A percentile compares a stretch with the other conserved stretches of the same genome.
Evolutionary conservation across 2,329 filamentous ascomycete genomes (phyloP).

Genomic region (Rutstroemia sydowiana): DNA sequence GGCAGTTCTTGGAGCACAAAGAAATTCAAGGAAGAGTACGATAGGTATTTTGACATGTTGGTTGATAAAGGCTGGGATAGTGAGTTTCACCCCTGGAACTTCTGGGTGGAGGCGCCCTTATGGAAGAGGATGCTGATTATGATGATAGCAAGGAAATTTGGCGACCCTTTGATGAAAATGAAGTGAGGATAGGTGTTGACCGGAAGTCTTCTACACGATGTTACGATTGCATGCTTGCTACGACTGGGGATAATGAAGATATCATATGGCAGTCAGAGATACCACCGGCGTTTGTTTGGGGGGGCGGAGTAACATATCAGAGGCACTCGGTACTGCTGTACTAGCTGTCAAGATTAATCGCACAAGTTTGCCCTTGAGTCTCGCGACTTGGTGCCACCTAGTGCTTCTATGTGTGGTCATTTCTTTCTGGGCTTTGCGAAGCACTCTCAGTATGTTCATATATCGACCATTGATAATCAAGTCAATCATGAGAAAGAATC

Average conservation of each 20-base stretch:
- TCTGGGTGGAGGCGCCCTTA: background rate
- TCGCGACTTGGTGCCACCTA: too few relatives aligned
- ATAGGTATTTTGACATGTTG: slow-evolving; percentile 40
- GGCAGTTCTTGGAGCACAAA: slow-evolving; percentile 47
- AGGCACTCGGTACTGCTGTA: too few relatives aligned
- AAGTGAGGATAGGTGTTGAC: background rate
- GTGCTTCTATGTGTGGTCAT: too few relatives aligned
- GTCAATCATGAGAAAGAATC: too few relatives aligned
- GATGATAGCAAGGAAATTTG: slow-evolving; percentile 4
- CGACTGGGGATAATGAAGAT: background rate
- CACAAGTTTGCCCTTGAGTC: too few relatives aligned
- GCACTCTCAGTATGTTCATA: too few relatives aligned
- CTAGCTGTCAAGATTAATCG: too few relatives aligned
- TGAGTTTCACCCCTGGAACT: slow-evolving; percentile 29
- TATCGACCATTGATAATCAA: too few relatives aligned
- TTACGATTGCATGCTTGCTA: too few relatives aligned
- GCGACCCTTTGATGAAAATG: background rate
- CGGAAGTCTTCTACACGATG: too few relatives aligned
- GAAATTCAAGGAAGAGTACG: slow-evolving; percentile 49
- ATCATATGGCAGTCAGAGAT: background rate
- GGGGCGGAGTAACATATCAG: too few relatives aligned
- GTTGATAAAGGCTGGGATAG: slow-evolving; percentile 45
- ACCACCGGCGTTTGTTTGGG: background rate
- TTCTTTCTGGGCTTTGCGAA: too few relatives aligned
- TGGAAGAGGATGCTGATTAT: background rate